Percentiles rank a stretch among this genome's conserved stretches.
These are phyloP conservation scores for Microbotryum scabiosae DNA, from an alignment of 1,284 basidiomycete species.

Conservation along the genomic window DNA sequence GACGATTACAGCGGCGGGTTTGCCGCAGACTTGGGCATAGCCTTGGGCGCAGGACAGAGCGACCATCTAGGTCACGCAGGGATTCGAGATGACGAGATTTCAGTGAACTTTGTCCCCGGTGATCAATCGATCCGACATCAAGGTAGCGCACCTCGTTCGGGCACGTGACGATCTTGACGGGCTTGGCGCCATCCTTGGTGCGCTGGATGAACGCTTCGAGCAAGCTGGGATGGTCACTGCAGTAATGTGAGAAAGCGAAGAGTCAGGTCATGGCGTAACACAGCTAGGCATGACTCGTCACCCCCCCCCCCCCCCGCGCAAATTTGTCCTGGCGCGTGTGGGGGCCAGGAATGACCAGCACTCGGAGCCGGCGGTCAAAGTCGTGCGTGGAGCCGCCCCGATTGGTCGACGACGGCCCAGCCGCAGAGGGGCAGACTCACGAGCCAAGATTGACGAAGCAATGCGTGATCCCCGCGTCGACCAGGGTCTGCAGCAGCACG, in stretches of 20 bases:
- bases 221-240: constrained; percentile 60
- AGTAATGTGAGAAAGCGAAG: not conserved
- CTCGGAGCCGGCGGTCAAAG: too few relatives aligned
- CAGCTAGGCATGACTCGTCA: too few relatives aligned
- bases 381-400: too few relatives aligned
- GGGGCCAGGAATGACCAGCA: too few relatives aligned
- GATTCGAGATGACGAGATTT: not conserved
- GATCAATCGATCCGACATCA: not conserved
- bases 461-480: constrained; percentile 56
- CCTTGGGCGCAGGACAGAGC: constrained; percentile 61
- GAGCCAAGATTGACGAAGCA: constrained; percentile 60
- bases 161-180: constrained; percentile 52
- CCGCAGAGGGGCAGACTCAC: too few relatives aligned
- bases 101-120: not conserved
- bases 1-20: constrained; percentile 59
- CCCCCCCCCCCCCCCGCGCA: not conserved
- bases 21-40: constrained; percentile 56
- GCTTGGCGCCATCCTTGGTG: constrained; percentile 41
- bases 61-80: constrained; percentile 47
- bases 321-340: constrained; percentile 49
- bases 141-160: constrained; percentile 49
- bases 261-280: too few relatives aligned
- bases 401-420: too few relatives aligned
- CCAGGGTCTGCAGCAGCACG: constrained; percentile 44
- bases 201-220: constrained; percentile 49